Evolutionary conservation across 306 rosid species (phyloP).

Genomic region (Cercis canadensis): DNA sequence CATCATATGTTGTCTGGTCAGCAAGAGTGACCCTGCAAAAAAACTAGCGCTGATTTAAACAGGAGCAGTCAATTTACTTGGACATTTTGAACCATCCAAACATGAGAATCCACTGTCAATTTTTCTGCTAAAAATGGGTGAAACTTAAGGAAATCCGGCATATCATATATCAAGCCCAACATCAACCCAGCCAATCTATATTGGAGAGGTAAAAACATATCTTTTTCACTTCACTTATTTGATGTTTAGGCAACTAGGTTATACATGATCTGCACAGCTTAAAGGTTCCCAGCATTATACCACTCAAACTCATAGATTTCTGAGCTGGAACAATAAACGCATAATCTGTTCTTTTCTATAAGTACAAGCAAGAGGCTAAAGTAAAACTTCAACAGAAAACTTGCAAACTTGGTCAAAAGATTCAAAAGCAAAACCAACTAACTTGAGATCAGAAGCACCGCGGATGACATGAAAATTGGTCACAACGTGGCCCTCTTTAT

Average conservation of each 20-base stretch:
- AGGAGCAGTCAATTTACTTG: constrained; percentile 31
- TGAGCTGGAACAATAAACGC: neutral
- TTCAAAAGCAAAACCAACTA: constrained; percentile 23
- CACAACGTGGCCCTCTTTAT: constrained; percentile 78
- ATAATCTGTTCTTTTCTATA: neutral
- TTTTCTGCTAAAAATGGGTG: neutral
- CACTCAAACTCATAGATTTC: constrained; percentile 24
- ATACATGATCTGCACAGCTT: neutral
- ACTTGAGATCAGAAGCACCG: constrained; percentile 99
- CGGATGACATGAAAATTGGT: constrained; percentile 97
- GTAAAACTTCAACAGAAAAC: constrained; percentile 10
- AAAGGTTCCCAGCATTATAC: constrained; percentile 5
- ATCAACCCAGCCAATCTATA: constrained; percentile 1
- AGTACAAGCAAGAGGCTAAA: neutral
- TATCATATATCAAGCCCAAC: constrained; percentile 2
- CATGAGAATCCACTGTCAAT: constrained; percentile 6
- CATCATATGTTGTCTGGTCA: constrained; percentile 91
- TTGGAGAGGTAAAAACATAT: constrained; percentile 18
- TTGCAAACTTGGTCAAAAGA: neutral
- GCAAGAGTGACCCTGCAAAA: constrained; percentile 94
- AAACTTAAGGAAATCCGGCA: neutral
- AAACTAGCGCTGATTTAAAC: constrained; percentile 52
- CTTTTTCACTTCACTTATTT: constrained; percentile 10
- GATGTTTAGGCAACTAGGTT: neutral
- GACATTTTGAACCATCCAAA: constrained; percentile 34